Evolutionary conservation across 192 early-diverging fungal species (phyloP), one percentile per base, ranked within the genome.

Genomic region (Spizellomyces sp.): DNA sequence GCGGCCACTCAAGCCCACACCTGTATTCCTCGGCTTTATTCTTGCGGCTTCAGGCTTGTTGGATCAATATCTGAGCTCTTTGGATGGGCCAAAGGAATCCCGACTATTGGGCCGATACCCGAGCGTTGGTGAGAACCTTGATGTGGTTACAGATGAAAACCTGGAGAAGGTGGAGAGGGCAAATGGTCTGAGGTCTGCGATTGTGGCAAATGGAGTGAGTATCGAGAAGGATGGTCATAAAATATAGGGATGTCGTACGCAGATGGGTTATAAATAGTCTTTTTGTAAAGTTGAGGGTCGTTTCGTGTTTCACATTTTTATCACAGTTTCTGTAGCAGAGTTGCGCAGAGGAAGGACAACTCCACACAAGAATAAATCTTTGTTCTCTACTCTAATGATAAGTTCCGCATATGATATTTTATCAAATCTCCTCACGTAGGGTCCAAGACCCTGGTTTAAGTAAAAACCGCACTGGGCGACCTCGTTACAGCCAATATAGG

Each of bases 21-120:
- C 98, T 48, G 85, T 90, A 12, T 99, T 98, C 87, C 79, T 95
- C 15, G 98, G 98, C 55, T 88, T 99, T 42, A 86, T 99, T 71
- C 75, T 94, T 65, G 96, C 96, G 54, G 86, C 96, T 56, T 82
- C 89, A 14, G 91, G 90, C 21, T 79, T 90, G 71, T 76, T 95
- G 47, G 74, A 88, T 22, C 74, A 72, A 12, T 90, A 86, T 62
- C 58, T 81, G 7, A 69, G 12, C 21, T 36, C 50, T 17, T 42
- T 67, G 48, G 59, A 62, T 27, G 66, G 22, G 4, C 52, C 60
- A 45, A 17, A 36, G 9, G 58, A 68, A 59, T 22, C 46, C 58
- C 15, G 56, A 45, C 9, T 56, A 14, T 50, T 75, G 17, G 65
- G 73, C 47, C 27, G 73, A 42, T 75, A 75, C 44, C 73, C 73